Conservation (phyloP, 768 basidiomycete genomes). For the Postia placenta region DNA sequence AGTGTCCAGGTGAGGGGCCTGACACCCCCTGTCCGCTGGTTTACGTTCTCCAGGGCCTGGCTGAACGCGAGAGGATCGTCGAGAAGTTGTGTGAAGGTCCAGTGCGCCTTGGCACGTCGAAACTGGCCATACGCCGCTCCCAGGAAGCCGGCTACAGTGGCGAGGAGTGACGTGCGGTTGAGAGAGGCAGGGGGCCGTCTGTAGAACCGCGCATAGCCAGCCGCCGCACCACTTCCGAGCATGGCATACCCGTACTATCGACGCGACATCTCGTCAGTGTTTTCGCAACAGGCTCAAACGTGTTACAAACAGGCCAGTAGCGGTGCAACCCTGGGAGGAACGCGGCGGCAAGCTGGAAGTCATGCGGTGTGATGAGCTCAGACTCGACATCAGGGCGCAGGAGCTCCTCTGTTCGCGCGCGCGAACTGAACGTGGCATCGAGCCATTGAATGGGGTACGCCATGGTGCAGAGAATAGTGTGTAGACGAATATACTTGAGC, state of each 20-base stretch:
- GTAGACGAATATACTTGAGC: too few relatives aligned
- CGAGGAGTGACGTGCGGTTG: slow-evolving; percentile 20
- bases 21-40: slow-evolving; percentile 15
- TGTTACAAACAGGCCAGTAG: slow-evolving; percentile 36
- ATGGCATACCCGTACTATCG: slow-evolving; percentile 20
- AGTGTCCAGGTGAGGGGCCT: slow-evolving; percentile 9
- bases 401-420: slow-evolving; percentile 36
- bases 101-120: slow-evolving; percentile 21
- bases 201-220: slow-evolving; percentile 21
- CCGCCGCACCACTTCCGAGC: slow-evolving; percentile 19
- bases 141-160: slow-evolving; percentile 18
- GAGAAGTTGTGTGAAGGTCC: slow-evolving; percentile 26
- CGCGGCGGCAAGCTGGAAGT: slow-evolving; percentile 47
- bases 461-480: not conserved
- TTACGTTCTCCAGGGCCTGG: slow-evolving; percentile 26
- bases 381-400: slow-evolving; percentile 46
- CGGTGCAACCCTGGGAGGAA: slow-evolving; percentile 49
- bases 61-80: slow-evolving; percentile 25
- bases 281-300: not conserved
- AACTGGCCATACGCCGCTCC: slow-evolving; percentile 29
- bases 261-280: slow-evolving; percentile 7
- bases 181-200: slow-evolving; percentile 24
- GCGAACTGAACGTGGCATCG: slow-evolving; percentile 39
- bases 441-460: slow-evolving; percentile 26
- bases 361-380: slow-evolving; percentile 43